Conservation (phyloP, 371 early-diverging fungal species). For the Rhizopus sp. region DNA sequence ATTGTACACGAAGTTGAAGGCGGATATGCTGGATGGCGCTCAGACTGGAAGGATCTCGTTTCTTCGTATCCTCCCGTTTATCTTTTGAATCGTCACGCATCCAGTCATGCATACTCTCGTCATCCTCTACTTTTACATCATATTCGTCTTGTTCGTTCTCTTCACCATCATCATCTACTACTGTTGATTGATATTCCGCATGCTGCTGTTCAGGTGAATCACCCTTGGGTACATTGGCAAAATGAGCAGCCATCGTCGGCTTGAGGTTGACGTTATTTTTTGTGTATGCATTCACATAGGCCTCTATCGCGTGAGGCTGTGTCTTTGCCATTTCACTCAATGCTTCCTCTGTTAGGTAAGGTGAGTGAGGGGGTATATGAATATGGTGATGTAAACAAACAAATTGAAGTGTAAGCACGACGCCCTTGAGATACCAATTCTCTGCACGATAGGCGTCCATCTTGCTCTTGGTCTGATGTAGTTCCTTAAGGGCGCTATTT, state of each 20-base stretch:
- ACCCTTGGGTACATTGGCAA: conserved; percentile 17
- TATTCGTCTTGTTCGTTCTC: conserved; percentile 5
- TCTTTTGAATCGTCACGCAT: conserved; percentile 3
- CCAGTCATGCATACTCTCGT: conserved; percentile 1
- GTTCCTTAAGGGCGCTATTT: conserved; percentile 41
- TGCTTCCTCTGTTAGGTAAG: conserved; percentile 37
- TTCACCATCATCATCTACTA: background rate
- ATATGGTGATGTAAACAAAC: conserved; percentile 44
- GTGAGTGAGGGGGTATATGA: conserved; percentile 41
- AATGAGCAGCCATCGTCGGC: conserved; percentile 40
- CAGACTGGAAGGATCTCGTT: conserved; percentile 28
- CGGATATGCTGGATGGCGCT: conserved; percentile 48
- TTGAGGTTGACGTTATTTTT: conserved; percentile 38
- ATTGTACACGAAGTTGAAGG: conserved; percentile 42
- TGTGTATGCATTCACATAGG: conserved; percentile 43
- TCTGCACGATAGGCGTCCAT: conserved; percentile 59
- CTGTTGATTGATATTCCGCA: background rate
- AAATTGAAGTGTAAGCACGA: conserved; percentile 53
- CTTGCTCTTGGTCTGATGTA: conserved; percentile 40
- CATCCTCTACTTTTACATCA: background rate
- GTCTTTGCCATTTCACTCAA: conserved; percentile 35
- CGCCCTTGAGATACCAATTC: conserved; percentile 58
- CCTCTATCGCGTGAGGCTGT: conserved; percentile 41
- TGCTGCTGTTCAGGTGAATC: conserved; percentile 5
- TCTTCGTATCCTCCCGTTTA: conserved; percentile 3